phyloP scores from a whole-genome alignment of 257 asterid genomes.

The Solanum gandarillasii region DNA sequence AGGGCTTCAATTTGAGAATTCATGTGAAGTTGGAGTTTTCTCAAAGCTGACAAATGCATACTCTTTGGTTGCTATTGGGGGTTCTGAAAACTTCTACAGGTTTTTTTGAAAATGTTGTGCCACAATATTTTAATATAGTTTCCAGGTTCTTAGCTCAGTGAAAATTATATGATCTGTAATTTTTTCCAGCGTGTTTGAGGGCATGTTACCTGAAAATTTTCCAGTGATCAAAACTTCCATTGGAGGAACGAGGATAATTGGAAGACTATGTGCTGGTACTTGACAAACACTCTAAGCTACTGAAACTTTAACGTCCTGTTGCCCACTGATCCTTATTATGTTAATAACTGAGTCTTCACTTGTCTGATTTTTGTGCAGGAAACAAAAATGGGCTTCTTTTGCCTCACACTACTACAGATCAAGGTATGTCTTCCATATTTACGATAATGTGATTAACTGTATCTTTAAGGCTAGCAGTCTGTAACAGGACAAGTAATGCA shows the following conservation, averaged over 20 bases:
- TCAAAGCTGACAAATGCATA: conserved; percentile 91
- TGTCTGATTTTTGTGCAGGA: conserved; percentile 25
- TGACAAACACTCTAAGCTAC: not conserved
- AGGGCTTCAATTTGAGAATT: conserved; percentile 83
- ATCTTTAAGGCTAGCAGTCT: not conserved
- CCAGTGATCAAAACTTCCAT: conserved; percentile 83
- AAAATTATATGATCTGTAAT: not conserved
- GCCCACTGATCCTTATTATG: no score
- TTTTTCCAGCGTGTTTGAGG: conserved; percentile 55
- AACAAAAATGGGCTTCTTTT: conserved; percentile 86
- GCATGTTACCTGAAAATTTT: conserved; percentile 57
- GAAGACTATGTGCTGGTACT: conserved; percentile 81
- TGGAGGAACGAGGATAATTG: conserved; percentile 79
- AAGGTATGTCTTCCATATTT: conserved; percentile 30
- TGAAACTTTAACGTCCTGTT: not conserved
- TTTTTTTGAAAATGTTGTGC: not conserved
- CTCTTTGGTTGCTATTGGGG: conserved; percentile 84
- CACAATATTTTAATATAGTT: no score
- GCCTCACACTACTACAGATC: conserved; percentile 94
- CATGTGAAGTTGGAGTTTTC: conserved; percentile 79
- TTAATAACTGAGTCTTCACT: not conserved
- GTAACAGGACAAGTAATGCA: not conserved
- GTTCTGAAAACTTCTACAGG: conserved; percentile 94
- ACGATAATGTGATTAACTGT: no score
- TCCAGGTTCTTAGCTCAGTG: not conserved